Evolutionary conservation across 2,329 filamentous ascomycete genomes (phyloP).

Genomic region (Epichloe gansuensis): DNA sequence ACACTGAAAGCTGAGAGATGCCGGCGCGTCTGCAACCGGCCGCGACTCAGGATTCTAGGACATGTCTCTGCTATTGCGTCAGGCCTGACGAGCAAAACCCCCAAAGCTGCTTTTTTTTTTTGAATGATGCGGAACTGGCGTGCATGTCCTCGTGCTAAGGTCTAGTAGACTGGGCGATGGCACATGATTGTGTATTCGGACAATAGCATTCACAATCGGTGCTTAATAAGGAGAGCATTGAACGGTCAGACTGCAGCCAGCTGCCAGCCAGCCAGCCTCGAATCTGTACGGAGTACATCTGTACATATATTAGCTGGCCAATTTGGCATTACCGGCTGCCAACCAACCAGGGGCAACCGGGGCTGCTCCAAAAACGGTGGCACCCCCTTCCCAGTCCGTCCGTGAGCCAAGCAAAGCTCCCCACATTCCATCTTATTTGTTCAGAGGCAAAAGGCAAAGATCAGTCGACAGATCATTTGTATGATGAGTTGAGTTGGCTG

Average conservation of each 20-base stretch:
- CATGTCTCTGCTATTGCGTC: not conserved
- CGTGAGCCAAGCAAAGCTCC: not conserved
- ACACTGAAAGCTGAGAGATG: not conserved
- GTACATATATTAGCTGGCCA: too few relatives aligned
- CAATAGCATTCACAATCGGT: not conserved
- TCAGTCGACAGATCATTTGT: too few relatives aligned
- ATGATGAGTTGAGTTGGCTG: not conserved
- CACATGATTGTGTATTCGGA: not conserved
- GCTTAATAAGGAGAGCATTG: too few relatives aligned
- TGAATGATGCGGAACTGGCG: too few relatives aligned
- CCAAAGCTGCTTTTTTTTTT: too few relatives aligned
- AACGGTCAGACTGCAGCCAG: too few relatives aligned
- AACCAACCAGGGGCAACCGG: not conserved
- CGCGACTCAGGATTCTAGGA: not conserved
- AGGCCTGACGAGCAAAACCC: too few relatives aligned
- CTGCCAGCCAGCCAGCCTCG: too few relatives aligned
- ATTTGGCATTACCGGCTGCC: not conserved
- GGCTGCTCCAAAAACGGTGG: not conserved
- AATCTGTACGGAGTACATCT: too few relatives aligned
- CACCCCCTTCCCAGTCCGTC: not conserved
- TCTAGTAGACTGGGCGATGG: not conserved
- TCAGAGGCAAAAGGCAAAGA: not conserved
- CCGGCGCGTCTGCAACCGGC: not conserved
- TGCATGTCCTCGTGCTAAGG: not conserved
- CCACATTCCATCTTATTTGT: constrained; percentile 1